Percentiles rank a stretch among this genome's conserved stretches.
Evolutionary conservation across 2,329 filamentous ascomycete species (phyloP).

Genomic region (Coleophoma crateriformis): DNA sequence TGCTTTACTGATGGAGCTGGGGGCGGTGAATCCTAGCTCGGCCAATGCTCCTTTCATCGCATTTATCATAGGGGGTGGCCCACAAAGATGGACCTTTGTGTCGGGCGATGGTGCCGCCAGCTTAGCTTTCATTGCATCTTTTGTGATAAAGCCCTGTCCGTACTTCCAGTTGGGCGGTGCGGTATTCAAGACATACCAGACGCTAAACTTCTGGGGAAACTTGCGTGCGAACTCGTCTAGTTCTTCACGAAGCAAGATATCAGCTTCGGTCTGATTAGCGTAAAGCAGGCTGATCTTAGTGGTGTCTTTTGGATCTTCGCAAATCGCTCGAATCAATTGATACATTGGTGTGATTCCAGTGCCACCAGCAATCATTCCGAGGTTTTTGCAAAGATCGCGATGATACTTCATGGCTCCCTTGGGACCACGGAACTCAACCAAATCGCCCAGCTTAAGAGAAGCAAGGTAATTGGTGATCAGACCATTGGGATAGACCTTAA

Average conservation of each 20-base stretch:
- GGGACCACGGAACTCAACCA: slow-evolving; percentile 47
- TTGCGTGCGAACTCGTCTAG: slow-evolving; percentile 46
- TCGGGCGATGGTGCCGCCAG: slow-evolving; percentile 40
- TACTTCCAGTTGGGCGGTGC: slow-evolving; percentile 41
- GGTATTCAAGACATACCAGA: slow-evolving; percentile 49
- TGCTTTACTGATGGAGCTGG: slow-evolving; percentile 44
- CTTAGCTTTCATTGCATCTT: slow-evolving; percentile 40
- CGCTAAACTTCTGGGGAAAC: slow-evolving; percentile 47
- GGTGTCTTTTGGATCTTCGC: slow-evolving; percentile 51
- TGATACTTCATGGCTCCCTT: slow-evolving; percentile 51
- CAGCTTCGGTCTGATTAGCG: slow-evolving; percentile 51
- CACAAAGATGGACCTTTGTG: slow-evolving; percentile 52
- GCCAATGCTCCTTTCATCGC: slow-evolving; percentile 46
- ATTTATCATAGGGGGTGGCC: slow-evolving; percentile 55
- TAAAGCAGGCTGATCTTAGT: slow-evolving; percentile 54
- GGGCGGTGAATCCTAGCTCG: slow-evolving; percentile 43
- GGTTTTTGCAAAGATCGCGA: slow-evolving; percentile 32
- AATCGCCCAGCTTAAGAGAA: slow-evolving; percentile 40
- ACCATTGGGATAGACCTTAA: slow-evolving; percentile 46
- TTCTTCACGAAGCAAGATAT: slow-evolving; percentile 52
- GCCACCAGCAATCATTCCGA: slow-evolving; percentile 52
- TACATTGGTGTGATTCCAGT: slow-evolving; percentile 52
- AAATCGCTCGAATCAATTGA: slow-evolving; percentile 58
- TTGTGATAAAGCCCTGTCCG: slow-evolving; percentile 44
- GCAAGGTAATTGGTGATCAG: slow-evolving; percentile 45